Conservation (phyloP, 768 basidiomycete genomes). For the Kockovaella imperatae region DNA sequence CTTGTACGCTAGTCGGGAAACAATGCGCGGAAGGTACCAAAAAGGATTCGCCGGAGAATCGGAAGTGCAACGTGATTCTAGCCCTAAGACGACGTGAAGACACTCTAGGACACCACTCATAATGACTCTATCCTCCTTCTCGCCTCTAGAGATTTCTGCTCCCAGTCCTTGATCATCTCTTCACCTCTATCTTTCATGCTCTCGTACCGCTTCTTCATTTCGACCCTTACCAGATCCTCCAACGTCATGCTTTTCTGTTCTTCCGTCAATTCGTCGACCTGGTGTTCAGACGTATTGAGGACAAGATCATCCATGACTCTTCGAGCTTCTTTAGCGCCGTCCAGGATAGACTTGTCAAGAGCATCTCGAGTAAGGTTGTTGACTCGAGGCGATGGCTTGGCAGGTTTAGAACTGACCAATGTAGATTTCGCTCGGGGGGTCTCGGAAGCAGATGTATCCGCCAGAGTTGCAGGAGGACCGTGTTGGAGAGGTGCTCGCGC, state of each 20-base stretch:
- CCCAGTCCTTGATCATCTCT: conserved; percentile 50
- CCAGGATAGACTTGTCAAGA: conserved; percentile 13
- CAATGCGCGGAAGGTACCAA: too few relatives aligned
- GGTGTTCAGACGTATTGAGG: conserved; percentile 7
- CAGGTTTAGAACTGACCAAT: conserved; percentile 3
- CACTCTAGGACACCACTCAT: conserved; percentile 5
- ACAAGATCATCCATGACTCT: conserved; percentile 24
- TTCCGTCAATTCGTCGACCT: conserved; percentile 49
- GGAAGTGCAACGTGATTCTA: too few relatives aligned
- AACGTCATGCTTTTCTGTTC: conserved; percentile 70
- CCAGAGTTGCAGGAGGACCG: background rate
- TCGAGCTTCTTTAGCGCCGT: conserved; percentile 23
- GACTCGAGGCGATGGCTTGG: conserved; percentile 5
- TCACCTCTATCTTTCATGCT: conserved; percentile 54
- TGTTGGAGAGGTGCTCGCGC: background rate
- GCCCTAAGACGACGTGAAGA: background rate
- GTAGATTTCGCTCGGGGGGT: background rate
- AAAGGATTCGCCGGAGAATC: too few relatives aligned
- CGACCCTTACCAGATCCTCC: conserved; percentile 72
- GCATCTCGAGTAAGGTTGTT: conserved; percentile 8
- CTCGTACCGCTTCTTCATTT: conserved; percentile 63
- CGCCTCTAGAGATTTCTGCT: conserved; percentile 47
- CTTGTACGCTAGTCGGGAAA: too few relatives aligned
- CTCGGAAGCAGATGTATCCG: background rate
- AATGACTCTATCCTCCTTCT: conserved; percentile 44